Conservation (phyloP, 139 green algal genomes). For the Nannochloris sp. region DNA sequence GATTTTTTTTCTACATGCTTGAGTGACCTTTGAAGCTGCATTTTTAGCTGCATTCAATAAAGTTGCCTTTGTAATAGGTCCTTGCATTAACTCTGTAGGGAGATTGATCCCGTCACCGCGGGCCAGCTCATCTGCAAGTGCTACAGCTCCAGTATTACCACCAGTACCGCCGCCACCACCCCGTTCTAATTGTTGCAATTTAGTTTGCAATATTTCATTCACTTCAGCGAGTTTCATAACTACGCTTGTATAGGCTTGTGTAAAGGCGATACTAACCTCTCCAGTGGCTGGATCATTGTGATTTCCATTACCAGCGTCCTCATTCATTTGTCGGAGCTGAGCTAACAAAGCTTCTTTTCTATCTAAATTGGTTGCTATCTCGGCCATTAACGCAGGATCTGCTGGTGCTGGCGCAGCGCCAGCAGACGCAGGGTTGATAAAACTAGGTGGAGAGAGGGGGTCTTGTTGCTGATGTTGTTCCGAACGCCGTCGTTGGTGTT, state of each 20-base stretch:
- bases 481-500: too few species aligned
- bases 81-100: not conserved
- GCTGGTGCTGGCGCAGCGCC: not conserved
- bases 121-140: not conserved
- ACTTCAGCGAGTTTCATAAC: constrained; percentile 33
- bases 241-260: constrained; percentile 42
- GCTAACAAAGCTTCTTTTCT: constrained; percentile 57
- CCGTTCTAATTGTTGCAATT: constrained; percentile 8
- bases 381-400: not conserved
- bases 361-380: constrained; percentile 39
- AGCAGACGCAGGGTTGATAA: not conserved
- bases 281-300: constrained; percentile 27
- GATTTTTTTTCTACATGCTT: not conserved
- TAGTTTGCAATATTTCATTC: constrained; percentile 11
- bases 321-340: constrained; percentile 55
- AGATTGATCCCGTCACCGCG: not conserved
- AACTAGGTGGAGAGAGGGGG: not conserved
- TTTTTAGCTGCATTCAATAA: not conserved
- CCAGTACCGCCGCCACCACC: not conserved
- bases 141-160: not conserved
- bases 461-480: too few species aligned
- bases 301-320: constrained; percentile 37
- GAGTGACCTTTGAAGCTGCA: not conserved
- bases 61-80: not conserved
- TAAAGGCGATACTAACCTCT: constrained; percentile 22